Percentiles rank a stretch among this genome's conserved stretches.
phyloP scores from a whole-genome alignment of 768 basidiomycete genomes.

The Xerocomus brunneocitrinus region DNA sequence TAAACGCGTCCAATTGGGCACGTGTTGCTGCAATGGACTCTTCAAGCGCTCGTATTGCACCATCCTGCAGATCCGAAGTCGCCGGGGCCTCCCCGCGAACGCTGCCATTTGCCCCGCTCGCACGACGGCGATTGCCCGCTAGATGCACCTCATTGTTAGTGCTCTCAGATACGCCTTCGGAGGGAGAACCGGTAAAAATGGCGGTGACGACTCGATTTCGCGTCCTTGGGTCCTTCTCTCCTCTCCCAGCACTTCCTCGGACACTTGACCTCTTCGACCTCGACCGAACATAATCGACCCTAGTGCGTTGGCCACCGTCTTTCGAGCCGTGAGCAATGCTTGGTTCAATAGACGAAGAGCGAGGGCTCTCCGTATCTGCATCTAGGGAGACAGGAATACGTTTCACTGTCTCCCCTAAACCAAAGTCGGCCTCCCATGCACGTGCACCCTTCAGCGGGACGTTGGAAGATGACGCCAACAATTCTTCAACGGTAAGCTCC shows the following conservation, averaged over 20 bases:
- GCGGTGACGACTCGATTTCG: constrained; percentile 27
- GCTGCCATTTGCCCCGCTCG: not conserved
- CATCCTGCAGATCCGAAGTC: not conserved
- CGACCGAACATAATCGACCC: not conserved
- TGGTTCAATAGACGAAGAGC: not conserved
- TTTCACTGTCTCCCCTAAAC: constrained; percentile 30
- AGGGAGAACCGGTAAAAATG: constrained; percentile 23
- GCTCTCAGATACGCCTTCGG: not conserved
- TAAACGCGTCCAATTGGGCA: constrained; percentile 22
- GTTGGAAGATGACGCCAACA: constrained; percentile 19
- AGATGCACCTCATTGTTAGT: not conserved
- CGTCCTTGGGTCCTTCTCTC: constrained; percentile 3
- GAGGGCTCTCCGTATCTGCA: not conserved
- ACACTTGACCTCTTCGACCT: constrained; percentile 2
- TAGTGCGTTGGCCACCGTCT: not conserved
- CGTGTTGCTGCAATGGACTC: constrained; percentile 24
- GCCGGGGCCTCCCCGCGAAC: not conserved
- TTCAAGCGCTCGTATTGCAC: constrained; percentile 17
- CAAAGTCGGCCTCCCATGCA: constrained; percentile 30
- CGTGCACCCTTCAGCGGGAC: constrained; percentile 24
- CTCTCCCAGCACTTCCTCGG: constrained; percentile 7
- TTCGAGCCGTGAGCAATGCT: not conserved
- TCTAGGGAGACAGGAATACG: constrained; percentile 12
- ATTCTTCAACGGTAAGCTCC: constrained; percentile 28
- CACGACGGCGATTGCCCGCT: not conserved